A percentile compares a stretch with the other conserved stretches of the same genome.
These are phyloP conservation scores for Stereocaulon alpinum DNA, from an alignment of 495 filamentous ascomycete genomes.

Conservation along the genomic window DNA sequence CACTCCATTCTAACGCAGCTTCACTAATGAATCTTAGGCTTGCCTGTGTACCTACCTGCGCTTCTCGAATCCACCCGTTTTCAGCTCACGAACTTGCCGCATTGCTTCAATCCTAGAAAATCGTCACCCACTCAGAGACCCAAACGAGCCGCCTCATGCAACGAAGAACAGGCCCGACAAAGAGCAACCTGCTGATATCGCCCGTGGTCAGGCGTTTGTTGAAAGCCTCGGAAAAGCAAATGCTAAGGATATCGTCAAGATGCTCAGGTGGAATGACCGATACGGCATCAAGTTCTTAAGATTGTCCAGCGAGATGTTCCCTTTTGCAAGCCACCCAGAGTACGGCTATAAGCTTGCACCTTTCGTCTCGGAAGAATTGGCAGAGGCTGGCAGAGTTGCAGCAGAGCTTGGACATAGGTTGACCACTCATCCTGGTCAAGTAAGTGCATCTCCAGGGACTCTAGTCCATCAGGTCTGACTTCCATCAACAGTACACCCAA, in stretches of 20 bases:
- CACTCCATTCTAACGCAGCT: neutral
- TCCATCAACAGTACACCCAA: conserved; percentile 58
- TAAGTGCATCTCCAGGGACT: conserved; percentile 18
- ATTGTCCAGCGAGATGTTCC: conserved; percentile 91
- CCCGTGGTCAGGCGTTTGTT: conserved; percentile 58
- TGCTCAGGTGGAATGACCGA: conserved; percentile 86
- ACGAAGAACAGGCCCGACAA: conserved; percentile 77
- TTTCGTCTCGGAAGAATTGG: conserved; percentile 72
- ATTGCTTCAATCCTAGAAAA: conserved; percentile 87
- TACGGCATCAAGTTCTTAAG: conserved; percentile 91
- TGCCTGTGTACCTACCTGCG: conserved; percentile 92
- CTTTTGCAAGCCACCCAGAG: conserved; percentile 78
- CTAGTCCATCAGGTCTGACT: conserved; percentile 14
- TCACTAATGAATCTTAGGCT: conserved; percentile 43
- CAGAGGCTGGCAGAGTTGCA: conserved; percentile 64
- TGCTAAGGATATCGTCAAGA: conserved; percentile 69
- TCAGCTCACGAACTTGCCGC: conserved; percentile 84
- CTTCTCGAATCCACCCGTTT: conserved; percentile 72
- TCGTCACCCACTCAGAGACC: conserved; percentile 66
- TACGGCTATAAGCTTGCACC: conserved; percentile 83
- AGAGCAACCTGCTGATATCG: conserved; percentile 49
- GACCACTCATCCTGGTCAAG: conserved; percentile 83
- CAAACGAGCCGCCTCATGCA: conserved; percentile 62
- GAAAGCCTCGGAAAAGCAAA: conserved; percentile 73
- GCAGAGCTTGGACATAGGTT: conserved; percentile 76